phyloP scores from a whole-genome alignment of 2,329 filamentous ascomycete genomes.

The Raffaelea deltoideospora region DNA sequence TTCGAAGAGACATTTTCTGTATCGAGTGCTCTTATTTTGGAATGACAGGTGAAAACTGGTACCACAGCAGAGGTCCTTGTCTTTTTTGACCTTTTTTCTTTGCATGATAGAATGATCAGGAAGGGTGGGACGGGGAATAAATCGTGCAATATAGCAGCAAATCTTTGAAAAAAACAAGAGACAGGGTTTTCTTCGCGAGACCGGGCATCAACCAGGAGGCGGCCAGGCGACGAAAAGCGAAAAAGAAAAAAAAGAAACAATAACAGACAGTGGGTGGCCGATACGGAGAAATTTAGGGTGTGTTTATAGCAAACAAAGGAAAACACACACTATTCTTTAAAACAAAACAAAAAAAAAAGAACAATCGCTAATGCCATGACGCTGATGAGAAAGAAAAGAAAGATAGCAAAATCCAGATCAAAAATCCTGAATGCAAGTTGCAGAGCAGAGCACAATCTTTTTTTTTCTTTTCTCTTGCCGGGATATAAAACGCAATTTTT shows the following conservation, averaged over 20 bases:
- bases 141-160: no score
- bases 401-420: slow-evolving; percentile 12
- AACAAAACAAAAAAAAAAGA: slow-evolving; percentile 19
- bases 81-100: no score
- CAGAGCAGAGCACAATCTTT: slow-evolving; percentile 29
- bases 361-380: slow-evolving; percentile 32
- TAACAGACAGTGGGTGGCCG: background rate
- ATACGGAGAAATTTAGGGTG: background rate
- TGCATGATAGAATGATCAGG: no score
- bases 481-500: slow-evolving; percentile 16
- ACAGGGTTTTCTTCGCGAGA: no score
- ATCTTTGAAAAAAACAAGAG: no score
- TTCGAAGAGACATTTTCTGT: no score
- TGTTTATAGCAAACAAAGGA: slow-evolving; percentile 17
- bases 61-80: no score
- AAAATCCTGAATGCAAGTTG: slow-evolving; percentile 25
- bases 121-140: no score
- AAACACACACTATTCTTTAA: no score
- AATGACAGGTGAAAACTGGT: no score
- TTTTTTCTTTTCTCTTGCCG: slow-evolving; percentile 10
- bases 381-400: slow-evolving; percentile 20
- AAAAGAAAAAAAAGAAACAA: background rate
- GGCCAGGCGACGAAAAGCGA: background rate
- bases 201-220: no score
- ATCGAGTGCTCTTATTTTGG: no score